Percentiles rank a stretch among this genome's conserved stretches.
Conservation (phyloP, 306 rosid species). For the Medicago lupulina region DNA sequence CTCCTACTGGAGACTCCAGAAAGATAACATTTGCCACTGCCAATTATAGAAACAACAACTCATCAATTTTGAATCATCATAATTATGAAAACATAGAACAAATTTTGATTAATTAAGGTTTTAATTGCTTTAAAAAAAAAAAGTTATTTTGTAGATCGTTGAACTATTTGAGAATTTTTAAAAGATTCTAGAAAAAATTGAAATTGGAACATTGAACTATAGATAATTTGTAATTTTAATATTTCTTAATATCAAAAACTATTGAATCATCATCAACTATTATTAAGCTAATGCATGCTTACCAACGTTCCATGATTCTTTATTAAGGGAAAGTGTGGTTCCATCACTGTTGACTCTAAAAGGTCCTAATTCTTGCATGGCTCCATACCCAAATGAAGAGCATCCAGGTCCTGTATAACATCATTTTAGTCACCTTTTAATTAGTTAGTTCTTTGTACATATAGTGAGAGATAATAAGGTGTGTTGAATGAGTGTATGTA, state of each 20-base stretch:
- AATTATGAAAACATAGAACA: not conserved
- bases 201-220: too few species aligned
- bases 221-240: too few species aligned
- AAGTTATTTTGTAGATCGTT: too few species aligned
- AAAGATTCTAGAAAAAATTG: too few species aligned
- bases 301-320: conserved; percentile 63
- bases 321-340: conserved; percentile 51
- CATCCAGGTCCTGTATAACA: conserved; percentile 72
- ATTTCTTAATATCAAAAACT: too few species aligned
- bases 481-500: too few species aligned
- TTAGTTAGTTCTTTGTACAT: not conserved
- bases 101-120: too few species aligned
- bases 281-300: not conserved
- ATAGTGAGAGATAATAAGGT: not conserved
- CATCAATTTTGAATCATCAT: conserved; percentile 3
- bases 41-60: conserved; percentile 28
- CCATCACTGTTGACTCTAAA: conserved; percentile 64
- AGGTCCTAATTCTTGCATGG: conserved; percentile 74
- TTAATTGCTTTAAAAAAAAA: too few species aligned
- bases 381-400: conserved; percentile 73
- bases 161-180: too few species aligned
- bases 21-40: conserved; percentile 73
- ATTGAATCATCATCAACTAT: too few species aligned
- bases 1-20: conserved; percentile 72
- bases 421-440: not conserved